Percentiles rank a stretch among this genome's conserved stretches.
phyloP scores from a whole-genome alignment of 176 grass and related monocot species.

The Oryza officinalis region DNA sequence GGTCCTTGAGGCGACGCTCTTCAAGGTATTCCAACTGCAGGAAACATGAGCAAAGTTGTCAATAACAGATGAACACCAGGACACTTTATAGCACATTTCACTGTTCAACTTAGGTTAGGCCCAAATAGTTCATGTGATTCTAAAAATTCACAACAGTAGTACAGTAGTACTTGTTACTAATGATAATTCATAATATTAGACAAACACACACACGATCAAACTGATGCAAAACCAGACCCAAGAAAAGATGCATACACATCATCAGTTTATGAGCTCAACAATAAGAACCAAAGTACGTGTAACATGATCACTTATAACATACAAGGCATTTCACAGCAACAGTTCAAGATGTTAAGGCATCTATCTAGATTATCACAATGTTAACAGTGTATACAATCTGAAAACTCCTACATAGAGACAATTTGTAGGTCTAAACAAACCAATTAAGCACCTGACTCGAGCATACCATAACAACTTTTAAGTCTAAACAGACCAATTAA shows the following conservation, averaged over 20 bases:
- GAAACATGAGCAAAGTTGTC: background rate
- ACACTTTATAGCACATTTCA: background rate
- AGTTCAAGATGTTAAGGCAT: background rate
- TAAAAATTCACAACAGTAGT: background rate
- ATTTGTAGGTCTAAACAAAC: background rate
- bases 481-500: background rate
- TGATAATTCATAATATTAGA: no score
- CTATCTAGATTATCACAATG: background rate
- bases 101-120: no score
- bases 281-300: background rate
- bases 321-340: background rate
- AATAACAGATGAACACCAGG: background rate
- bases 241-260: background rate
- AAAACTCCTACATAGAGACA: background rate
- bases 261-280: background rate
- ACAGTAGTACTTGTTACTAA: no score
- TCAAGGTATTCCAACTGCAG: conserved; percentile 90
- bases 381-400: background rate
- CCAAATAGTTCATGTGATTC: background rate
- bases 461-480: background rate
- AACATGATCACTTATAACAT: no score
- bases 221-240: background rate
- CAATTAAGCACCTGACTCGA: no score
- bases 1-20: conserved; percentile 90
- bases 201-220: background rate